These are phyloP conservation scores for Conoideocrella luteorostrata DNA, from an alignment of 2,329 filamentous ascomycete genomes.

Conservation along the genomic window DNA sequence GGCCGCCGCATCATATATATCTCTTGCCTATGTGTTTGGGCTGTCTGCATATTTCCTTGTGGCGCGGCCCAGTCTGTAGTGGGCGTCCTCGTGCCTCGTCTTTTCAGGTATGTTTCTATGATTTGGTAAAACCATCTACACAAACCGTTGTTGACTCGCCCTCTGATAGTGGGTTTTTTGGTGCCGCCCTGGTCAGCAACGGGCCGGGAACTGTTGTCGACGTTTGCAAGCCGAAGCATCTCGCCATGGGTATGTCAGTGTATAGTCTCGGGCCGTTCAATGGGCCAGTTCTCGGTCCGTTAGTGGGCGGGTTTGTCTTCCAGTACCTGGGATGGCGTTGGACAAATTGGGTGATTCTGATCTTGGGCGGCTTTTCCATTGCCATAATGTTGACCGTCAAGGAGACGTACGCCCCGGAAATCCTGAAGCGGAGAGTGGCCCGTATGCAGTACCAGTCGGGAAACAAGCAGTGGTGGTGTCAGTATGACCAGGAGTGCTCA, in stretches of 20 bases:
- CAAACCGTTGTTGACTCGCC: neutral
- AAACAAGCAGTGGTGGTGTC: conserved; percentile 68
- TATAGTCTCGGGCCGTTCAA: conserved; percentile 69
- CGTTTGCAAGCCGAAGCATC: conserved; percentile 69
- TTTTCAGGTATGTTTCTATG: conserved; percentile 53
- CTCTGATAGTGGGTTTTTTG: conserved; percentile 36
- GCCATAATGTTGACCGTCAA: conserved; percentile 52
- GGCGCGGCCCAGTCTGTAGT: conserved; percentile 61
- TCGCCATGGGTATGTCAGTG: conserved; percentile 76
- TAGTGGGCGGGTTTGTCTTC: conserved; percentile 64
- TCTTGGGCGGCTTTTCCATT: conserved; percentile 58
- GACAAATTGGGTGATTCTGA: conserved; percentile 76
- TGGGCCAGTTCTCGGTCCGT: conserved; percentile 42
- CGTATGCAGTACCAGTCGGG: conserved; percentile 59
- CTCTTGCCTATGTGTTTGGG: conserved; percentile 56
- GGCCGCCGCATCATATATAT: conserved; percentile 63
- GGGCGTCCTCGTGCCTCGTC: conserved; percentile 64
- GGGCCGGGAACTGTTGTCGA: conserved; percentile 78
- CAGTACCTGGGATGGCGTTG: conserved; percentile 80
- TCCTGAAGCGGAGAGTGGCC: conserved; percentile 61
- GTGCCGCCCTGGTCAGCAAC: conserved; percentile 75
- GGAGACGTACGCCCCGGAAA: conserved; percentile 70
- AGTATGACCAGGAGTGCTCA: conserved; percentile 66
- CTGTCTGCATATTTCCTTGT: conserved; percentile 64
- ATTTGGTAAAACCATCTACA: neutral